These are phyloP conservation scores for Telopea speciosissima DNA, from an alignment of 177 flowering plant species.

Conservation along the genomic window DNA sequence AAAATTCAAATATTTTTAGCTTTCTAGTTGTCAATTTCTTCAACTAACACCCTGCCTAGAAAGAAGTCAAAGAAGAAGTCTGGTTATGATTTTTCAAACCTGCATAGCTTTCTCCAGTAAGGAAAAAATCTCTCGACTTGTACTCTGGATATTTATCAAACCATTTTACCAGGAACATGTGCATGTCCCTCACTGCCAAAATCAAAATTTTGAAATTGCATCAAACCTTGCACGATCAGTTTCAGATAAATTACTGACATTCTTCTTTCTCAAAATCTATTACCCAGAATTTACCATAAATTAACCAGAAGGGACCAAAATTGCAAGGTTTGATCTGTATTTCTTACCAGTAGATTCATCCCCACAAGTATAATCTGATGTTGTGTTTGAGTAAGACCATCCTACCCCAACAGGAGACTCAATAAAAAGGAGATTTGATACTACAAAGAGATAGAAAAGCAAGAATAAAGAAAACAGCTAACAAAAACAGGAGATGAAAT, in stretches of 20 bases:
- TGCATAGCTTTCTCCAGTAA: slow-evolving; percentile 98
- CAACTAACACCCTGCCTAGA: too few relatives aligned
- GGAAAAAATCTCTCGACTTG: slow-evolving; percentile 62
- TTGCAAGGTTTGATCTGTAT: not conserved
- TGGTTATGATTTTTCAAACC: slow-evolving; percentile 31
- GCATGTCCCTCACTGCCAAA: slow-evolving; percentile 78
- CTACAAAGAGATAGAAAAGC: slow-evolving; percentile 25
- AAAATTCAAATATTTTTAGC: not conserved
- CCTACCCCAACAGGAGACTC: slow-evolving; percentile 99
- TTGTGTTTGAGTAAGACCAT: slow-evolving; percentile 93
- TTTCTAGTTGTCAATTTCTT: not conserved
- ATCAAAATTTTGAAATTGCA: slow-evolving; percentile 4
- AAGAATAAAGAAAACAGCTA: too few relatives aligned
- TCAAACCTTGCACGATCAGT: not conserved
- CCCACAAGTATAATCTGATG: slow-evolving; percentile 66
- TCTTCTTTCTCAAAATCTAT: not conserved
- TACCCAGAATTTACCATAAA: not conserved
- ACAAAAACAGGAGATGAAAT: not conserved
- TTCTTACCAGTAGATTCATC: slow-evolving; percentile 71
- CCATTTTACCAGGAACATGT: slow-evolving; percentile 62
- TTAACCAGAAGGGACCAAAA: not conserved
- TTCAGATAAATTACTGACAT: not conserved
- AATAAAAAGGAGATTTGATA: slow-evolving; percentile 83
- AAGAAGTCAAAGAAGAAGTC: not conserved
- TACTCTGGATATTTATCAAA: slow-evolving; percentile 69